These are phyloP conservation scores for Sordaria brevicollis DNA, from an alignment of 495 filamentous ascomycete genomes.

Conservation along the genomic window DNA sequence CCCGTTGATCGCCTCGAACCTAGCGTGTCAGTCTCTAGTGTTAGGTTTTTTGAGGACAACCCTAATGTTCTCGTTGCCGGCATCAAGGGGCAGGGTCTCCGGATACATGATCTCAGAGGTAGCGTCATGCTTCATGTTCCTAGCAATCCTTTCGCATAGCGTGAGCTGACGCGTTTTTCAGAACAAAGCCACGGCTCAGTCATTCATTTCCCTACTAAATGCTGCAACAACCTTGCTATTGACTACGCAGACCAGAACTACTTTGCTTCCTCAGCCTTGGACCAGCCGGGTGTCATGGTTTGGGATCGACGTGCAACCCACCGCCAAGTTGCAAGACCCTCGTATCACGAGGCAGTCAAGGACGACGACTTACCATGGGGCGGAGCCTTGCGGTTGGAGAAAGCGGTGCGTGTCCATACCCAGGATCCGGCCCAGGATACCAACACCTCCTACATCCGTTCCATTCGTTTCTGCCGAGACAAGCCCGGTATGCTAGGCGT, in stretches of 20 bases:
- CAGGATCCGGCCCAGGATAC: constrained; percentile 31
- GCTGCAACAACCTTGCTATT: constrained; percentile 83
- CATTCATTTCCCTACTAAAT: constrained; percentile 59
- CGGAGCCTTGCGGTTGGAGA: constrained; percentile 55
- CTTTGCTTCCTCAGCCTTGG: constrained; percentile 75
- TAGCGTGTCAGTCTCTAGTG: constrained; percentile 78
- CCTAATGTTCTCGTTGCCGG: constrained; percentile 74
- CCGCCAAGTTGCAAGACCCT: constrained; percentile 31
- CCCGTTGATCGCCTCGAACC: constrained; percentile 64
- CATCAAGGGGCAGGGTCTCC: constrained; percentile 73
- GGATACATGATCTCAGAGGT: constrained; percentile 90
- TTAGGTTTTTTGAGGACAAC: constrained; percentile 81
- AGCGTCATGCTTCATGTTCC: constrained; percentile 7
- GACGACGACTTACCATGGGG: constrained; percentile 42
- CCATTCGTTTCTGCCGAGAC: constrained; percentile 68
- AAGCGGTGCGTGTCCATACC: constrained; percentile 34
- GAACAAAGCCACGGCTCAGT: constrained; percentile 30
- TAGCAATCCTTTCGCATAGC: not conserved
- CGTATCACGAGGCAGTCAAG: constrained; percentile 38
- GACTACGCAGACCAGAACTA: constrained; percentile 88
- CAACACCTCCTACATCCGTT: constrained; percentile 54
- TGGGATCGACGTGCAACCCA: constrained; percentile 76
- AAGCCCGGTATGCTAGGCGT: constrained; percentile 65
- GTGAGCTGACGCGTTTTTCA: not conserved
- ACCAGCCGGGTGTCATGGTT: constrained; percentile 61